Evolutionary conservation across 2,329 filamentous ascomycete genomes (phyloP).

Genomic region (Xylariaceae sp.): DNA sequence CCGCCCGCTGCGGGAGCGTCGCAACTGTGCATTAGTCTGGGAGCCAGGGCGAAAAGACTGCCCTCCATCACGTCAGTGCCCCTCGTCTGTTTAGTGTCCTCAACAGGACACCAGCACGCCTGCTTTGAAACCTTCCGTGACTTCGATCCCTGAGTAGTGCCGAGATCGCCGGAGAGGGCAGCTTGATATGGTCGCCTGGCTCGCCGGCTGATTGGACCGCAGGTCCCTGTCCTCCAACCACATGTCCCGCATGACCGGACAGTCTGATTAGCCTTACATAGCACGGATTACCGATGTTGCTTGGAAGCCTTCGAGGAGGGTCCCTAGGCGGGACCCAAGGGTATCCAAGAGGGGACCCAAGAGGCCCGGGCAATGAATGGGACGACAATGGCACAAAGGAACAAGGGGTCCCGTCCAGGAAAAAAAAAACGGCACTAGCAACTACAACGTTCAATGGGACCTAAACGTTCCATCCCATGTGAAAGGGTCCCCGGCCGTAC

Average conservation of each 20-base stretch:
- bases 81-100: constrained; percentile 10
- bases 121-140: constrained; percentile 7
- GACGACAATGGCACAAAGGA: neutral
- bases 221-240: constrained; percentile 25
- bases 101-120: constrained; percentile 1
- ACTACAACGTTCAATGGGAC: constrained; percentile 30
- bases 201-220: constrained; percentile 20
- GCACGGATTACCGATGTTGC: constrained; percentile 4
- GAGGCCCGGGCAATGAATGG: neutral
- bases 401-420: constrained; percentile 6
- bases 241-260: constrained; percentile 26
- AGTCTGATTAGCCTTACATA: constrained; percentile 15
- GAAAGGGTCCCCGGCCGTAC: constrained; percentile 10
- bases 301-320: neutral
- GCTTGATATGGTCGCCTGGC: constrained; percentile 15
- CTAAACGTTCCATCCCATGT: constrained; percentile 33
- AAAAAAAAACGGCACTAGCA: constrained; percentile 13
- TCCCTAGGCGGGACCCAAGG: no score
- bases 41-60: constrained; percentile 17
- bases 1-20: constrained; percentile 23
- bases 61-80: constrained; percentile 8
- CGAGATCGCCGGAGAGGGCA: constrained; percentile 27
- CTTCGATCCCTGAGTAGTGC: constrained; percentile 24
- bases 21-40: constrained; percentile 24
- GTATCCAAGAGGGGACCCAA: neutral